A percentile compares a stretch with the other conserved stretches of the same genome.
phyloP scores from a whole-genome alignment of 345 rosid species.

The Eucalyptus viminalis region DNA sequence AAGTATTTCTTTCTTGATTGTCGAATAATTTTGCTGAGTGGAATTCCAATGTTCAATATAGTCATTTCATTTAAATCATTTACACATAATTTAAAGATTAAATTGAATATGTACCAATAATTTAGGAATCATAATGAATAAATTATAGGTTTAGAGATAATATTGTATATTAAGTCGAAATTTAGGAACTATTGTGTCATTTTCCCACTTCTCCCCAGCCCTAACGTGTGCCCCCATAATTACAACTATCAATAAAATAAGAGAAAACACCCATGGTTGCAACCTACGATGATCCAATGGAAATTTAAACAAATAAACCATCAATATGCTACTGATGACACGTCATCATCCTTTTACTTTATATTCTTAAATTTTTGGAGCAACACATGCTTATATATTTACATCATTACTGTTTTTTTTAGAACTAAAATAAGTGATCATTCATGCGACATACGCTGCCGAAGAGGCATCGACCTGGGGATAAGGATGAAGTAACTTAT shows the following conservation, averaged over 20 bases:
- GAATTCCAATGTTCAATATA: no score
- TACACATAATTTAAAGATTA: background rate
- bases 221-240: background rate
- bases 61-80: no score
- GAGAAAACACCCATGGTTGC: background rate
- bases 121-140: background rate
- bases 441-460: background rate
- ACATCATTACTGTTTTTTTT: background rate
- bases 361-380: no score
- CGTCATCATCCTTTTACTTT: background rate
- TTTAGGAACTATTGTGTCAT: background rate
- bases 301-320: background rate
- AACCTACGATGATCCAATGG: background rate
- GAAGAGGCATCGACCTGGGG: background rate
- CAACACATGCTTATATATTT: background rate
- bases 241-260: background rate
- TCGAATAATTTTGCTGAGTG: no score
- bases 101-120: background rate
- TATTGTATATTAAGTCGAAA: background rate
- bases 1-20: no score
- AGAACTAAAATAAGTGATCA: background rate
- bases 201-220: background rate
- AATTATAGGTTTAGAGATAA: background rate
- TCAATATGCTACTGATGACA: background rate
- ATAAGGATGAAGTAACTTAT: background rate